Evolutionary conservation across 306 rosid genomes (phyloP).

Genomic region (Quercus gilva): DNA sequence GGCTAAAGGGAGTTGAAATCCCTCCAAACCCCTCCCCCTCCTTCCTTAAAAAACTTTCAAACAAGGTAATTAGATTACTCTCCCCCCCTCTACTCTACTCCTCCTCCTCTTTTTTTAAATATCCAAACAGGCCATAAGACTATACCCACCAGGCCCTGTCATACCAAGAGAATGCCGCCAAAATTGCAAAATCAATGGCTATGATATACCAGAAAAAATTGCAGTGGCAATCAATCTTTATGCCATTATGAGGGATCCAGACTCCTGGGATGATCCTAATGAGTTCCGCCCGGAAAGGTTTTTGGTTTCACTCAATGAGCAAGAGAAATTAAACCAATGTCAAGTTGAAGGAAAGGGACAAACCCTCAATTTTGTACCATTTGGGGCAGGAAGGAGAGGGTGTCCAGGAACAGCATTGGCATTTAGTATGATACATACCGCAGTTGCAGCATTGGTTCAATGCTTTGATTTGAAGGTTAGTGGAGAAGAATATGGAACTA

Average conservation of each 20-base stretch:
- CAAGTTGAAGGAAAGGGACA: not conserved
- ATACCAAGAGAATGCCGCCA: slow-evolving; percentile 34
- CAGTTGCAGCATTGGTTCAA: slow-evolving; percentile 46
- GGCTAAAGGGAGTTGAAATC: too few relatives aligned
- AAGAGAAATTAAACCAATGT: slow-evolving; percentile 1
- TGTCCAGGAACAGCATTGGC: slow-evolving; percentile 50
- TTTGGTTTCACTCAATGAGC: slow-evolving; percentile 6
- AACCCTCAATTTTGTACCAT: slow-evolving; percentile 28
- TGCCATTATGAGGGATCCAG: slow-evolving; percentile 49
- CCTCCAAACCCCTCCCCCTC: too few relatives aligned
- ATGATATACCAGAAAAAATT: slow-evolving; percentile 32
- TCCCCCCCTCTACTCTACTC: too few relatives aligned
- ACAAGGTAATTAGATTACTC: too few relatives aligned
- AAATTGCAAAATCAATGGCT: slow-evolving; percentile 37
- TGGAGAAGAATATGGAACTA: not conserved
- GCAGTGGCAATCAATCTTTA: slow-evolving; percentile 43
- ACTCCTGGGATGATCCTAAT: slow-evolving; percentile 38
- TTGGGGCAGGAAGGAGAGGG: slow-evolving; percentile 49
- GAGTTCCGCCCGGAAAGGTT: slow-evolving; percentile 47
- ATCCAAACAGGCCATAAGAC: too few relatives aligned
- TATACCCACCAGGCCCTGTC: slow-evolving; percentile 40
- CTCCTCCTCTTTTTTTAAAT: too few relatives aligned
- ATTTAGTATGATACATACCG: slow-evolving; percentile 23
- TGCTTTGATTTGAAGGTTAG: slow-evolving; percentile 57
- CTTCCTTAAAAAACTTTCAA: too few relatives aligned